These are phyloP conservation scores for Leccinum arenicola DNA, from an alignment of 768 basidiomycete species.

Conservation along the genomic window DNA sequence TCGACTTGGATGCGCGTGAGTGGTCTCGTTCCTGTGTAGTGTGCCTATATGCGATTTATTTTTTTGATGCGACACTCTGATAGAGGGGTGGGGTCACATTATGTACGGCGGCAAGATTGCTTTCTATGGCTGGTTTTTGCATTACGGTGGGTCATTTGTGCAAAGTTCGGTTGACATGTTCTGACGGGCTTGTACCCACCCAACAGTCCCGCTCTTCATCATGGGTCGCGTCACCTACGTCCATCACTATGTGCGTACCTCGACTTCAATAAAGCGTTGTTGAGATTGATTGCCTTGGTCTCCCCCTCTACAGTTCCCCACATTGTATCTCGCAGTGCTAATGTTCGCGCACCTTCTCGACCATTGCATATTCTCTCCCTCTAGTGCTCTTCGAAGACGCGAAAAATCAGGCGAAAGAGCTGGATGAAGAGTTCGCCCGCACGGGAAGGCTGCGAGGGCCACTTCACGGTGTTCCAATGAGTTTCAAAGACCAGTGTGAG, in stretches of 20 bases:
- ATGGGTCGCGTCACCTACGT: constrained; percentile 98
- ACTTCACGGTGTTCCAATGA: constrained; percentile 79
- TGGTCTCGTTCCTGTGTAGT: constrained; percentile 14
- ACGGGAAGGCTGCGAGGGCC: constrained; percentile 60
- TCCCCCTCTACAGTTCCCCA: constrained; percentile 64
- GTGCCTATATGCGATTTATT: neutral
- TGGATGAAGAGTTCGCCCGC: constrained; percentile 62
- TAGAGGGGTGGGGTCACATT: constrained; percentile 94
- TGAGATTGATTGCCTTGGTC: neutral
- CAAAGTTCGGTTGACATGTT: neutral
- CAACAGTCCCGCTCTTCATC: constrained; percentile 87
- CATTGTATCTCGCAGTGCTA: constrained; percentile 93
- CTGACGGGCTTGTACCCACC: neutral
- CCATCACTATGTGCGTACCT: constrained; percentile 83
- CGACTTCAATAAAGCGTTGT: neutral
- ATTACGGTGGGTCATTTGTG: constrained; percentile 62
- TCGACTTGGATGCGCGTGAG: constrained; percentile 86
- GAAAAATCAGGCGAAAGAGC: constrained; percentile 51
- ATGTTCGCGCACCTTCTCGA: constrained; percentile 90
- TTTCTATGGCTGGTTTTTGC: constrained; percentile 87
- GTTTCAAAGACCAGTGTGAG: constrained; percentile 75
- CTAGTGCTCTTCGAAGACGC: constrained; percentile 75
- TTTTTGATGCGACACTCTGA: constrained; percentile 2
- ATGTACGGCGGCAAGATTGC: constrained; percentile 90
- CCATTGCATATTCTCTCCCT: constrained; percentile 50